Percentiles rank a stretch among this genome's conserved stretches.
Conservation (phyloP, 2,329 filamentous ascomycete species). For the Paecilomyces sp. region DNA sequence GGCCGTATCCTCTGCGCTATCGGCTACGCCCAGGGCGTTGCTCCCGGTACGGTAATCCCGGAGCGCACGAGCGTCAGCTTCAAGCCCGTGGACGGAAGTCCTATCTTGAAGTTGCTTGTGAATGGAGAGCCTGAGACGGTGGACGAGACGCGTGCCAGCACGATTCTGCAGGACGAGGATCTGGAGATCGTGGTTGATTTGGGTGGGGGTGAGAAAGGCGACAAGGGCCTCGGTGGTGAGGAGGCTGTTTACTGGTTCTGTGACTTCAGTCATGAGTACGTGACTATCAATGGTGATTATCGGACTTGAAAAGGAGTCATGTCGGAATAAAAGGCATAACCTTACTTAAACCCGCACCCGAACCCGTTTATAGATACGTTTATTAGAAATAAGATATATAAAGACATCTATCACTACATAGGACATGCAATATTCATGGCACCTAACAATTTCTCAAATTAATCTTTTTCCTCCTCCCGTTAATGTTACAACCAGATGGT, state of each 20-base stretch:
- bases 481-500: conserved; percentile 25
- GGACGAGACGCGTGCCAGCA: conserved; percentile 52
- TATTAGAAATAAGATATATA: neutral
- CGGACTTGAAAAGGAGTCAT: conserved; percentile 39
- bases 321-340: neutral
- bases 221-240: conserved; percentile 34
- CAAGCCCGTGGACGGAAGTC: conserved; percentile 51
- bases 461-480: neutral
- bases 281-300: conserved; percentile 63
- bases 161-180: conserved; percentile 56
- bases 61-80: conserved; percentile 55
- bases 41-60: conserved; percentile 41
- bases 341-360: neutral
- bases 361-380: neutral
- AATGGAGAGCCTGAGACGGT: conserved; percentile 56
- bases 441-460: neutral
- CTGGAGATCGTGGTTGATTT: conserved; percentile 54
- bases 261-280: conserved; percentile 63
- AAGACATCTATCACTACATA: neutral
- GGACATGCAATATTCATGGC: conserved; percentile 1
- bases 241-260: conserved; percentile 59
- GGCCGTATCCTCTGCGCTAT: conserved; percentile 92
- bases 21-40: conserved; percentile 61
- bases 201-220: conserved; percentile 42
- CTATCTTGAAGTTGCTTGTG: conserved; percentile 51